Conservation (phyloP, 2,329 filamentous ascomycete genomes). For the Tolypocladium tropicale region DNA sequence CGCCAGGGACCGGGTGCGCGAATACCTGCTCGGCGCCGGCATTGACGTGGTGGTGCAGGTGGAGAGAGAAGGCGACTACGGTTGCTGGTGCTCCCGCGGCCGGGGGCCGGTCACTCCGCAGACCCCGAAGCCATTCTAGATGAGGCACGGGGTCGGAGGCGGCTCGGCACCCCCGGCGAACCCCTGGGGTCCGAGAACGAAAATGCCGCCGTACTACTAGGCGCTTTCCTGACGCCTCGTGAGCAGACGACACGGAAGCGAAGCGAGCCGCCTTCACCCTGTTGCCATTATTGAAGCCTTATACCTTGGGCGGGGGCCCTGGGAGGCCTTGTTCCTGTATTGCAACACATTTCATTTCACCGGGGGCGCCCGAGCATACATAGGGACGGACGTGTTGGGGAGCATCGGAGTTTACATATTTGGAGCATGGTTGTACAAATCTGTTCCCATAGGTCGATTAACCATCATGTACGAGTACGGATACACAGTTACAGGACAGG, state of each 20-base stretch:
- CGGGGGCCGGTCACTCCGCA: constrained; percentile 18
- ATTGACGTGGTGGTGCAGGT: constrained; percentile 84
- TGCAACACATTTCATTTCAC: not conserved
- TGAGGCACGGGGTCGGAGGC: not conserved
- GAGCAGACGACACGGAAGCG: no score
- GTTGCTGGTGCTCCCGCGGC: constrained; percentile 45
- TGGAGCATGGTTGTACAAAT: not conserved
- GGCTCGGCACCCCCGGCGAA: not conserved
- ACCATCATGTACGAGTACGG: not conserved
- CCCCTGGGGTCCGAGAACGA: not conserved
- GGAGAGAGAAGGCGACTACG: constrained; percentile 67
- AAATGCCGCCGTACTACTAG: not conserved
- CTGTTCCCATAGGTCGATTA: not conserved
- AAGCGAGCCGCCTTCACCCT: not conserved
- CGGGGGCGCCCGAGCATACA: not conserved
- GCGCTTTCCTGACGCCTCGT: no score
- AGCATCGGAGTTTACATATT: not conserved
- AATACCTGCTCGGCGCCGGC: constrained; percentile 58
- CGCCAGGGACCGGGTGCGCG: constrained; percentile 64
- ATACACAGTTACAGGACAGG: no score
- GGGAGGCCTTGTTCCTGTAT: not conserved
- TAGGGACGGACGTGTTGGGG: not conserved
- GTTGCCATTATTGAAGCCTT: not conserved
- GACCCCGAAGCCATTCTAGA: constrained; percentile 23
- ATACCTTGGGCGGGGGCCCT: not conserved